phyloP scores from a whole-genome alignment of 352 stramenopile genomes.

The Globisporangium alternatum region DNA sequence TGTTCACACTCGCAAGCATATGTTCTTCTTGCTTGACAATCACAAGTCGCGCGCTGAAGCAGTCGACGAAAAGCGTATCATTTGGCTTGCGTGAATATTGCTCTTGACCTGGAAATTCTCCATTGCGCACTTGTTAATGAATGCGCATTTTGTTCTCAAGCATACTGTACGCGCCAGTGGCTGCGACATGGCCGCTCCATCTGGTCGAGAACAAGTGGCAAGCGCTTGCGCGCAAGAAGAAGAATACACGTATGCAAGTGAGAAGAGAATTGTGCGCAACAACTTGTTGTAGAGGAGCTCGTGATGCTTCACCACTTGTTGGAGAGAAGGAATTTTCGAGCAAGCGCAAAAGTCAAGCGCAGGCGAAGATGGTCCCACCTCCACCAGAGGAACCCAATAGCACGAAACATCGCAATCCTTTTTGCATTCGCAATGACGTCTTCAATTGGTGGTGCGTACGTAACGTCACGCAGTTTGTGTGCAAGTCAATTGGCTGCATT shows the following conservation, averaged over 20 bases:
- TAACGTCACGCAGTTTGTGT: no score
- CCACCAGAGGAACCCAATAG: no score
- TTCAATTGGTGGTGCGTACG: no score
- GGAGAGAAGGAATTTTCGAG: no score
- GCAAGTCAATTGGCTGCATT: no score
- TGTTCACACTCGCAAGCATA: not conserved
- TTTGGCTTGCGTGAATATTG: not conserved
- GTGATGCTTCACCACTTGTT: no score
- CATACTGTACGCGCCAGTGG: not conserved
- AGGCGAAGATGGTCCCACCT: no score
- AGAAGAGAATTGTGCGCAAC: not conserved
- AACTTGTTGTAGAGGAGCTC: no score
- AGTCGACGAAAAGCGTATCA: not conserved
- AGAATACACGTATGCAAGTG: not conserved
- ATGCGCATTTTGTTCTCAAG: not conserved
- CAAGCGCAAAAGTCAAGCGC: no score
- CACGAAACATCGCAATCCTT: no score
- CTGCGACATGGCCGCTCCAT: not conserved
- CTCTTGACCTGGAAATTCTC: not conserved
- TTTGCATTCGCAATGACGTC: no score
- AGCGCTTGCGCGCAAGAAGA: not conserved
- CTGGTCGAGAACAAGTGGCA: not conserved
- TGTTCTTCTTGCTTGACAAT: not conserved
- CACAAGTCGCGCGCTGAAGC: no score
- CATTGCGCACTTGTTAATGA: not conserved